A percentile compares a stretch with the other conserved stretches of the same genome.
These are phyloP conservation scores for Hexamita inflata DNA, from an alignment of 208 protist genomes.

Conservation along the genomic window DNA sequence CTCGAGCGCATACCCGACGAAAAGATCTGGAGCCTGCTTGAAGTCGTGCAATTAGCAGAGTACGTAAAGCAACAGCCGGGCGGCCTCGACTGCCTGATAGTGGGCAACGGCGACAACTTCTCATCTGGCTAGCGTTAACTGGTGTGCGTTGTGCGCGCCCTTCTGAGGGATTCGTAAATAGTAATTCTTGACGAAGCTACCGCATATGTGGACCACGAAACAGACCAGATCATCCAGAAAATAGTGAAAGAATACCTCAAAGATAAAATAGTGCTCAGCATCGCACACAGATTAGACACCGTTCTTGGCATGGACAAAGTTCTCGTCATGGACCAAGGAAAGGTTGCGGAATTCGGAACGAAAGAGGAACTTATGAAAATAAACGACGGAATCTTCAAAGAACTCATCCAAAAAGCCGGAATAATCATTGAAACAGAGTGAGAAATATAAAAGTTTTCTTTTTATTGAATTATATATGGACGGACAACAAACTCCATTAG, in stretches of 20 bases:
- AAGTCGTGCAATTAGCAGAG: slow-evolving; percentile 4
- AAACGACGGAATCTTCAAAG: too few species aligned
- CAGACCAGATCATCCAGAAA: slow-evolving; percentile 27
- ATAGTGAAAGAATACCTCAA: slow-evolving; percentile 9
- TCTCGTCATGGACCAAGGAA: slow-evolving; percentile 4
- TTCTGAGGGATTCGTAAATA: slow-evolving; percentile 19
- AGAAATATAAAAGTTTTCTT: too few species aligned
- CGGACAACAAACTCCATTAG: too few species aligned
- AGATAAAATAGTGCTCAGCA: slow-evolving; percentile 27
- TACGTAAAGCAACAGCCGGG: not conserved
- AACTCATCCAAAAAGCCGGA: too few species aligned
- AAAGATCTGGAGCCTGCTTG: slow-evolving; percentile 29
- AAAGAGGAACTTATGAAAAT: not conserved
- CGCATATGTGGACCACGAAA: slow-evolving; percentile 27
- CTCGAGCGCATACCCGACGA: slow-evolving; percentile 20
- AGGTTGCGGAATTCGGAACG: slow-evolving; percentile 2
- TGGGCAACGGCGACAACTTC: slow-evolving; percentile 25
- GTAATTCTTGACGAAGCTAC: slow-evolving; percentile 38
- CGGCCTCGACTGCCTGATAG: slow-evolving; percentile 20
- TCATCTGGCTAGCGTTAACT: slow-evolving; percentile 32
- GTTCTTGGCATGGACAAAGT: slow-evolving; percentile 57
- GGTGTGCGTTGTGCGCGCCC: slow-evolving; percentile 28
- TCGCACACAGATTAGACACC: slow-evolving; percentile 36
- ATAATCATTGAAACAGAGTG: too few species aligned
- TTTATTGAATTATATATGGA: too few species aligned